Conservation (phyloP, 768 basidiomycete genomes). For the Termitomyces sp. region DNA sequence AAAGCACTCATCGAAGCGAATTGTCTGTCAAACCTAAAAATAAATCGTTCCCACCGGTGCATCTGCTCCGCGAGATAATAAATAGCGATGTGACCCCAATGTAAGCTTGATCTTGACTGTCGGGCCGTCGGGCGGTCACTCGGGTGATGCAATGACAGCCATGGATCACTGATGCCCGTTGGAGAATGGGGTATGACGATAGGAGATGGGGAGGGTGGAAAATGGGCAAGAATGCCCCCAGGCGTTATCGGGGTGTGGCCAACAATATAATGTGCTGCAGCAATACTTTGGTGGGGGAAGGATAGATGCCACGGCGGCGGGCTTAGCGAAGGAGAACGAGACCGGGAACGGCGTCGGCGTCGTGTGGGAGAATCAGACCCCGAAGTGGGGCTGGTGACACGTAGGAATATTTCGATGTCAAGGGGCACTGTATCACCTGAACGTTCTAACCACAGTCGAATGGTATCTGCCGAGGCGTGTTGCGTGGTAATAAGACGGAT, state of each 20-base stretch:
- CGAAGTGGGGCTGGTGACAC: slow-evolving; percentile 35
- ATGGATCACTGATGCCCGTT: slow-evolving; percentile 30
- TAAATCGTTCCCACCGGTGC: slow-evolving; percentile 78
- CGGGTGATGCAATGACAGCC: slow-evolving; percentile 29
- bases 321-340: slow-evolving; percentile 25
- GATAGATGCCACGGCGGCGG: slow-evolving; percentile 31
- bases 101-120: slow-evolving; percentile 46
- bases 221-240: slow-evolving; percentile 10
- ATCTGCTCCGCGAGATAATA: slow-evolving; percentile 79
- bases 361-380: slow-evolving; percentile 19
- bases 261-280: slow-evolving; percentile 33
- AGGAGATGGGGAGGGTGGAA: slow-evolving; percentile 37
- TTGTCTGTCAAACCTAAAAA: slow-evolving; percentile 76
- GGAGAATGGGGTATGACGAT: slow-evolving; percentile 48
- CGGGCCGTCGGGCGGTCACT: slow-evolving; percentile 20
- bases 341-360: slow-evolving; percentile 24
- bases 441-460: slow-evolving; percentile 81
- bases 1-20: slow-evolving; percentile 73
- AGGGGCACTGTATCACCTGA: slow-evolving; percentile 68
- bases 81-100: slow-evolving; percentile 81
- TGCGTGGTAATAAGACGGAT: slow-evolving; percentile 73
- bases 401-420: slow-evolving; percentile 78
- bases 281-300: slow-evolving; percentile 25
- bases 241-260: slow-evolving; percentile 26
- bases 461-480: slow-evolving; percentile 68